phyloP scores from a whole-genome alignment of 805 yeast species.

The Maudiozyma barnettii region DNA sequence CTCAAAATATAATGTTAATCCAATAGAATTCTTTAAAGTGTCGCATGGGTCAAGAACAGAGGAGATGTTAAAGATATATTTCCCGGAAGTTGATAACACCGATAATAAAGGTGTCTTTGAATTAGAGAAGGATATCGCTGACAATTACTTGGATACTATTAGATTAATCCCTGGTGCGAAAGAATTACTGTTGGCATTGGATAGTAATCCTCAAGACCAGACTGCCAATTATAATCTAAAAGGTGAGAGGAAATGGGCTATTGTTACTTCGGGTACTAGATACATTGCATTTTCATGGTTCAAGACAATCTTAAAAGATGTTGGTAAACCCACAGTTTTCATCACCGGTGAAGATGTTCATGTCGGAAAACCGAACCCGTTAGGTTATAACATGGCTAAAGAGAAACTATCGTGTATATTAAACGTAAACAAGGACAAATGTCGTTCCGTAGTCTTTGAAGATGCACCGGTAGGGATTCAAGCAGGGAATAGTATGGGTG shows the following conservation, averaged over 20 bases:
- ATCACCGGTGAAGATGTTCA: conserved; percentile 67
- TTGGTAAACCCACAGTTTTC: conserved; percentile 58
- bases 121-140: conserved; percentile 56
- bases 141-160: conserved; percentile 56
- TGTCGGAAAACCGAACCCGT: conserved; percentile 74
- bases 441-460: conserved; percentile 54
- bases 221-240: conserved; percentile 1
- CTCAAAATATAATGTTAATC: conserved; percentile 48
- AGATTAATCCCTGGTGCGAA: conserved; percentile 62
- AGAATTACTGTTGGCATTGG: conserved; percentile 43
- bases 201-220: conserved; percentile 26
- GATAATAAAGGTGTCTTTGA: conserved; percentile 41
- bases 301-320: conserved; percentile 40
- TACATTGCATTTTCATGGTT: conserved; percentile 70
- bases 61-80: conserved; percentile 56
- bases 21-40: conserved; percentile 52
- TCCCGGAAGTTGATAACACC: conserved; percentile 56
- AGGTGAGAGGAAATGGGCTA: conserved; percentile 54
- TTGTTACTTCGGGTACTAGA: conserved; percentile 72
- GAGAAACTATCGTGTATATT: conserved; percentile 41
- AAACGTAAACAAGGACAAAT: conserved; percentile 11
- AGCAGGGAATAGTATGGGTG: conserved; percentile 73
- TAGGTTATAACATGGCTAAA: conserved; percentile 53
- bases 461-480: conserved; percentile 77
- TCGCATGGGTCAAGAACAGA: conserved; percentile 71